Evolutionary conservation across 305 asterid species (phyloP).

Genomic region (Fraxinus ornus): DNA sequence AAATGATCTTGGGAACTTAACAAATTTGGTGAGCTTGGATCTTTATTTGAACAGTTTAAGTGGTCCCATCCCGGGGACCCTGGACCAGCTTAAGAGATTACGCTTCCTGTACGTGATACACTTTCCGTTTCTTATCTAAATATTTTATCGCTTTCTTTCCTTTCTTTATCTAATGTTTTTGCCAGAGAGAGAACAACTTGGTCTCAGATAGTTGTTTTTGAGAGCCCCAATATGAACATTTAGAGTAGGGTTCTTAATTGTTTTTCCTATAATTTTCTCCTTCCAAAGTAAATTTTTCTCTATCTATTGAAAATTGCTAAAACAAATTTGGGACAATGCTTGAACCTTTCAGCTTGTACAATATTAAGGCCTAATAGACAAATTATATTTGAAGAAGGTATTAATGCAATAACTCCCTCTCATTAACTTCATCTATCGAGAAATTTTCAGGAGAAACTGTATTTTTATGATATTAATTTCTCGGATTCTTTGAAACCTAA

Average conservation of each 20-base stretch:
- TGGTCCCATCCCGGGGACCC: constrained; percentile 74
- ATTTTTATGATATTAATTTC: background rate
- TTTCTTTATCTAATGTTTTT: constrained; percentile 4
- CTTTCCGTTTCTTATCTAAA: constrained; percentile 17
- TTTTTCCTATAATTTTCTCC: constrained; percentile 2
- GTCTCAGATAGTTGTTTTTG: constrained; percentile 11
- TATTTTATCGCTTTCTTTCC: constrained; percentile 20
- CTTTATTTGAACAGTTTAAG: constrained; percentile 71
- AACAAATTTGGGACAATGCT: background rate
- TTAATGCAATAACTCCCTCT: constrained; percentile 6
- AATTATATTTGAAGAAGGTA: constrained; percentile 8
- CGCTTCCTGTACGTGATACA: constrained; percentile 78
- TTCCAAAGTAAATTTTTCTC: constrained; percentile 2
- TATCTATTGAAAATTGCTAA: background rate
- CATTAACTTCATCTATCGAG: background rate
- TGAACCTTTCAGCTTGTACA: background rate
- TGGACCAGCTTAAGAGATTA: constrained; percentile 77
- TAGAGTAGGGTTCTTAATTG: background rate
- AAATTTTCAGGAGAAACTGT: background rate
- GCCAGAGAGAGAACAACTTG: constrained; percentile 6
- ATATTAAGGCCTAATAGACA: background rate
- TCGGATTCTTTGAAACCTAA: constrained; percentile 20
- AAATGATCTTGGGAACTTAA: constrained; percentile 79
- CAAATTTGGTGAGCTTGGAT: constrained; percentile 93
- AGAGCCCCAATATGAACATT: constrained; percentile 14